These are phyloP conservation scores for Fusarium buxicola DNA, from an alignment of 2,329 filamentous ascomycete species.

Conservation along the genomic window DNA sequence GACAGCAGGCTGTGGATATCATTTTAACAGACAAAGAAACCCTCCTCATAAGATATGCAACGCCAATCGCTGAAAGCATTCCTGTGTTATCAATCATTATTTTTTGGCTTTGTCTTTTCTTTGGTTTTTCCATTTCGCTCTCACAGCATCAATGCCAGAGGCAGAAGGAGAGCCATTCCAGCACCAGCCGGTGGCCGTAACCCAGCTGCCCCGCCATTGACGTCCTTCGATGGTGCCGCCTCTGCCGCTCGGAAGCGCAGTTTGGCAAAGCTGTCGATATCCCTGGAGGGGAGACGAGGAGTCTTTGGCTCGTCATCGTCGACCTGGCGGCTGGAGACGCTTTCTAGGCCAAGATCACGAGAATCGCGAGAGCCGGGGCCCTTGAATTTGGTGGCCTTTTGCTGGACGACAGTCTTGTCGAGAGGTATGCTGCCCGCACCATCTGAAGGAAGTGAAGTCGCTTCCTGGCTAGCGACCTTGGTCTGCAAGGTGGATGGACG, in stretches of 20 bases:
- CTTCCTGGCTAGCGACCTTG: slow-evolving; percentile 16
- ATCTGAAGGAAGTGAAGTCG: slow-evolving; percentile 21
- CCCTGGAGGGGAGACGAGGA: not conserved
- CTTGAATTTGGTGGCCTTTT: slow-evolving; percentile 24
- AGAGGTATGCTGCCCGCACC: slow-evolving; percentile 2
- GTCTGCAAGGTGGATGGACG: slow-evolving; percentile 32
- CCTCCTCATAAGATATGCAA: slow-evolving; percentile 17
- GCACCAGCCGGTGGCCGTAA: slow-evolving; percentile 12
- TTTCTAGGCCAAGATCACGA: slow-evolving; percentile 11
- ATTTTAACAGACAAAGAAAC: slow-evolving; percentile 19
- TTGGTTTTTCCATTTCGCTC: not conserved
- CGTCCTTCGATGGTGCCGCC: slow-evolving; percentile 19
- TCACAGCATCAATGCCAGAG: slow-evolving; percentile 31
- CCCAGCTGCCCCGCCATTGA: slow-evolving; percentile 11
- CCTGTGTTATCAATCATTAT: not conserved
- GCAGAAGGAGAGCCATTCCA: slow-evolving; percentile 25
- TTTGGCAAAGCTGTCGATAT: slow-evolving; percentile 21
- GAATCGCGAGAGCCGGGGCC: not conserved
- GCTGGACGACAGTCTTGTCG: slow-evolving; percentile 31
- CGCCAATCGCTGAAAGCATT: slow-evolving; percentile 27
- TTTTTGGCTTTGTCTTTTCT: not conserved
- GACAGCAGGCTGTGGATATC: slow-evolving; percentile 17
- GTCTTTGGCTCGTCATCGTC: not conserved
- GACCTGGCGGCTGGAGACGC: not conserved
- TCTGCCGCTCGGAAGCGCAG: slow-evolving; percentile 10